phyloP scores from a whole-genome alignment of 2,329 filamentous ascomycete species.

The Bipolaris sorokiniana region DNA sequence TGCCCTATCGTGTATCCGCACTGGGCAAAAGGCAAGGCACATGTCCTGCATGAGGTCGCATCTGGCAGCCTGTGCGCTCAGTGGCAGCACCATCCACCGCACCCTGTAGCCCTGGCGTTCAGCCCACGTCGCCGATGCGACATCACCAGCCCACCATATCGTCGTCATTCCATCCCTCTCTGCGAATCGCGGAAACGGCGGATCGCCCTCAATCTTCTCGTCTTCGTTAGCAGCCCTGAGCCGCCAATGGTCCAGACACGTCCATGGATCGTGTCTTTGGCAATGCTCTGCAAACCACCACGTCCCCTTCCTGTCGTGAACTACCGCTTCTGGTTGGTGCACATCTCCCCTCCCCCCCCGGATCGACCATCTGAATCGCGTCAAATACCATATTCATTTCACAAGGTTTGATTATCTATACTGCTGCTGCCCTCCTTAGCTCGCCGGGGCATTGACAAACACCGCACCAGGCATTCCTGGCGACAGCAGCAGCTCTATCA shows the following conservation, averaged over 20 bases:
- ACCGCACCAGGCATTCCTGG: slow-evolving; percentile 27
- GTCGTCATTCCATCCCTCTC: slow-evolving; percentile 25
- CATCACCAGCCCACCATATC: slow-evolving; percentile 16
- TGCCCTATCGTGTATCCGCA: slow-evolving; percentile 27
- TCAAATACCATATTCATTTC: slow-evolving; percentile 9
- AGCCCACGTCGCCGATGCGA: slow-evolving; percentile 21
- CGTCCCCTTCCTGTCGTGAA: slow-evolving; percentile 9
- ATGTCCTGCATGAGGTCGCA: slow-evolving; percentile 30
- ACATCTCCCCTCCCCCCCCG: neutral
- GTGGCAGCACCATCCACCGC: slow-evolving; percentile 28
- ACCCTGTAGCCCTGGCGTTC: slow-evolving; percentile 21
- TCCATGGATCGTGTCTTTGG: slow-evolving; percentile 6
- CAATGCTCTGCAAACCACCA: slow-evolving; percentile 8
- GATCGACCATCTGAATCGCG: neutral
- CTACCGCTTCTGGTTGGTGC: slow-evolving; percentile 12
- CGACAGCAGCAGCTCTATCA: slow-evolving; percentile 28
- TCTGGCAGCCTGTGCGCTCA: slow-evolving; percentile 30
- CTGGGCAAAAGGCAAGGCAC: slow-evolving; percentile 22
- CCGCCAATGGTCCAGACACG: slow-evolving; percentile 12
- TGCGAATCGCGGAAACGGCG: slow-evolving; percentile 14
- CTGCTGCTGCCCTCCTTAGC: slow-evolving; percentile 5
- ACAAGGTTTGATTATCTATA: slow-evolving; percentile 21
- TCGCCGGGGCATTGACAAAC: slow-evolving; percentile 21
- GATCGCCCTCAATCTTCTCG: slow-evolving; percentile 19
- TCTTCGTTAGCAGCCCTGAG: slow-evolving; percentile 8